Evolutionary conservation across 345 rosid genomes (phyloP).

Genomic region (Salix viminalis): DNA sequence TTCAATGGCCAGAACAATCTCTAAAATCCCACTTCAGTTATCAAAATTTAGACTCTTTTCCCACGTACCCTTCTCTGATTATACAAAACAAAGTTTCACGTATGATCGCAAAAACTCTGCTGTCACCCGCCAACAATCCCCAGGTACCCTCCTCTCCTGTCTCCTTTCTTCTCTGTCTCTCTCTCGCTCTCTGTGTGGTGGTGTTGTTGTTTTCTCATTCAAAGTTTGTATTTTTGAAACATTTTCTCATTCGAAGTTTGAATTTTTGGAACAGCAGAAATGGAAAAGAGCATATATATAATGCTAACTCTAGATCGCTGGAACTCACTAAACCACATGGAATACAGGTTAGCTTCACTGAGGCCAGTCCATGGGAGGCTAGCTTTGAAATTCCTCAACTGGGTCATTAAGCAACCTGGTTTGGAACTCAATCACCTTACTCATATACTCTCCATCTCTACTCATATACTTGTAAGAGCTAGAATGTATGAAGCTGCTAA

Average conservation of each 20-base stretch:
- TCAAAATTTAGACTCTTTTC: conserved; percentile 31
- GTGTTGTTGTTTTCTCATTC: neutral
- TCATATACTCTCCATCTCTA: conserved; percentile 56
- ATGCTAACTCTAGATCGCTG: conserved; percentile 78
- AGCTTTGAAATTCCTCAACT: conserved; percentile 72
- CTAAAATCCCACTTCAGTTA: conserved; percentile 10
- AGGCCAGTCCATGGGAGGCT: conserved; percentile 88
- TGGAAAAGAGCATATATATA: conserved; percentile 69
- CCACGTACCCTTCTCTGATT: conserved; percentile 17
- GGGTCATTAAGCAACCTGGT: conserved; percentile 67
- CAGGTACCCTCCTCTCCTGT: conserved; percentile 25
- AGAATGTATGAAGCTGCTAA: conserved; percentile 72
- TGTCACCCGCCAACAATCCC: conserved; percentile 11
- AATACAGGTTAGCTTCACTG: conserved; percentile 54
- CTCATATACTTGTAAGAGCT: conserved; percentile 73
- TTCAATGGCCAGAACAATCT: conserved; percentile 21
- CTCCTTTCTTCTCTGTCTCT: neutral
- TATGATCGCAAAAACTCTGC: conserved; percentile 17
- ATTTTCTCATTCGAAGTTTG: neutral
- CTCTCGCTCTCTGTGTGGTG: neutral
- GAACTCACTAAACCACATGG: conserved; percentile 86
- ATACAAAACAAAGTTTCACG: conserved; percentile 14
- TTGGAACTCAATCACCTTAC: conserved; percentile 53
- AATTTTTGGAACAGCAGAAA: conserved; percentile 27
- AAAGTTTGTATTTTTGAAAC: conserved; percentile 13